These are phyloP conservation scores for Coniferiporia sulphurascens DNA, from an alignment of 1,284 basidiomycete species.

Conservation along the genomic window DNA sequence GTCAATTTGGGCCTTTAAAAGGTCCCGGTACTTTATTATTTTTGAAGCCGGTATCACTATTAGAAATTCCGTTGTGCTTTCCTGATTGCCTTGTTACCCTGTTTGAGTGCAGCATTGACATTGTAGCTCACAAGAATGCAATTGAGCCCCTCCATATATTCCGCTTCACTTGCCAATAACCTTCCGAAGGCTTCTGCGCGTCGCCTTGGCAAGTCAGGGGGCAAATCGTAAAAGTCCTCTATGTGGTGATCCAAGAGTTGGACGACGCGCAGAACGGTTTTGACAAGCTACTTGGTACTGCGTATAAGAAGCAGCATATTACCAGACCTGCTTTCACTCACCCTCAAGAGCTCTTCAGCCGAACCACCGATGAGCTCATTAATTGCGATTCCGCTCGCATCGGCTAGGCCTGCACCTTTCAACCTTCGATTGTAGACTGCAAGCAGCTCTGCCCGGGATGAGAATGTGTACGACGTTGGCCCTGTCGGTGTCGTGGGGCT, in stretches of 20 bases:
- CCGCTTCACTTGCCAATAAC: neutral
- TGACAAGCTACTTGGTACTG: conserved; percentile 28
- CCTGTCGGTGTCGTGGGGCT: neutral
- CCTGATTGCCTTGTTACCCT: neutral
- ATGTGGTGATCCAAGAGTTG: neutral
- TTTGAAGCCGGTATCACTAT: neutral
- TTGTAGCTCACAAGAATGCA: neutral
- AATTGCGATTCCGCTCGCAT: conserved; percentile 28
- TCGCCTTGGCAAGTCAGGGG: neutral
- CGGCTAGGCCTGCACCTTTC: neutral
- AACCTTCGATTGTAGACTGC: neutral
- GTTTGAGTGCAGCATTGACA: neutral
- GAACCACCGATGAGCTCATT: conserved; percentile 33
- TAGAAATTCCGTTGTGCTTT: neutral
- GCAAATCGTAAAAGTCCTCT: neutral
- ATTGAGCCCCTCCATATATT: neutral
- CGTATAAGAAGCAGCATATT: neutral
- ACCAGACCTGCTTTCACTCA: conserved; percentile 12
- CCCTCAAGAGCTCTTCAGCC: conserved; percentile 32
- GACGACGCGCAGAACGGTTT: conserved; percentile 26
- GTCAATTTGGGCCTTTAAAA: neutral
- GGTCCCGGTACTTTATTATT: neutral
- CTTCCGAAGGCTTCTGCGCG: neutral
- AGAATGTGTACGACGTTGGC: neutral
- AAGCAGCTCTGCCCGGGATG: neutral